These are phyloP conservation scores for Suillus weaverae DNA, from an alignment of 768 basidiomycete genomes.

Conservation along the genomic window DNA sequence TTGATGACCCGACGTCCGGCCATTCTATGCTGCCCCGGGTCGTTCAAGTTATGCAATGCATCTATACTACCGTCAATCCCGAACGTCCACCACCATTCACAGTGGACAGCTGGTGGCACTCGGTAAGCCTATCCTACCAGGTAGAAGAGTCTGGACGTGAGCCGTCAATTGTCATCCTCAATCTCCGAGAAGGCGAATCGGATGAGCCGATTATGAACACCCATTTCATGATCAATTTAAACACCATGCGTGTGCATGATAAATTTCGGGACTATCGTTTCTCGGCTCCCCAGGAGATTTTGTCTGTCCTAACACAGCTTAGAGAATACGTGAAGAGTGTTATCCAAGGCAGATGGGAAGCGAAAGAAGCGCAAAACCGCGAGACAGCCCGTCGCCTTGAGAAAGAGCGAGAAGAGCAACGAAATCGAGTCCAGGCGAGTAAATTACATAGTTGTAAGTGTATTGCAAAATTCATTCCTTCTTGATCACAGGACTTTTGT, in stretches of 20 bases:
- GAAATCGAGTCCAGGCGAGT: slow-evolving; percentile 2
- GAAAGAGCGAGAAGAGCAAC: not conserved
- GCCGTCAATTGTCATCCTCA: slow-evolving; percentile 8
- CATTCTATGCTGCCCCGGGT: not conserved
- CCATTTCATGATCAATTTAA: slow-evolving; percentile 10
- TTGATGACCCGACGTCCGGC: not conserved
- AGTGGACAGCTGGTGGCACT: not conserved
- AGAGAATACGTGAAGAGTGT: not conserved
- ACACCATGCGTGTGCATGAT: slow-evolving; percentile 5
- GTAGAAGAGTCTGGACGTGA: slow-evolving; percentile 5
- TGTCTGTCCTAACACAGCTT: not conserved
- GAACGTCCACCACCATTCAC: not conserved
- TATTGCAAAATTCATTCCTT: not conserved
- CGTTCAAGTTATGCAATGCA: slow-evolving; percentile 7
- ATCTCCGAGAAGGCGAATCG: slow-evolving; percentile 8
- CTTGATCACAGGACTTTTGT: not conserved
- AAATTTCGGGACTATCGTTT: slow-evolving; percentile 6
- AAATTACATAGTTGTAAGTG: not conserved
- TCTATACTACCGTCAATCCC: not conserved
- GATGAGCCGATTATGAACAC: not conserved
- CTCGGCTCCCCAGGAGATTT: slow-evolving; percentile 2
- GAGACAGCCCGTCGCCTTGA: not conserved
- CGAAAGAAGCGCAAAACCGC: not conserved
- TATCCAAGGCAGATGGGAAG: not conserved
- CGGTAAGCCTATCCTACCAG: slow-evolving; percentile 6